phyloP scores from a whole-genome alignment of 179 eudicot genomes.

The Spinacia oleracea region DNA sequence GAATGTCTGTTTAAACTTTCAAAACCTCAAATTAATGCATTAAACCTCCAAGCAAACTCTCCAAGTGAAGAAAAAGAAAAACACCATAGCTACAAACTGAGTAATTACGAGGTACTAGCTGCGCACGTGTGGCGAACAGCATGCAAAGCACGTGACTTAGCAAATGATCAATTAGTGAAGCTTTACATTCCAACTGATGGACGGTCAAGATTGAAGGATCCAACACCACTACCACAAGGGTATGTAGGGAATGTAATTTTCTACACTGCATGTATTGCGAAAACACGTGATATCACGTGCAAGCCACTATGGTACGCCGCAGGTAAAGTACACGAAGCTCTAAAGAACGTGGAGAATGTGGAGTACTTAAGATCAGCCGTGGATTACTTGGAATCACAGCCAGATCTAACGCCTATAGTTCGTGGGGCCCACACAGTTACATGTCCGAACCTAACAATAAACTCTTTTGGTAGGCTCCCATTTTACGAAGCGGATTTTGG shows the following conservation, averaged over 20 bases:
- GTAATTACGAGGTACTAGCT: conserved; percentile 39
- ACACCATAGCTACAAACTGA: conserved; percentile 26
- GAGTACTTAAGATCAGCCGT: conserved; percentile 24
- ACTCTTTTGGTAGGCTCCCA: conserved; percentile 44
- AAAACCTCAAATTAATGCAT: conserved; percentile 30
- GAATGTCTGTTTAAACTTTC: conserved; percentile 11
- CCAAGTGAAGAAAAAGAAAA: conserved; percentile 7
- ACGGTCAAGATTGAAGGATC: conserved; percentile 36
- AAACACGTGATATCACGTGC: conserved; percentile 31
- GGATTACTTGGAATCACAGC: conserved; percentile 43
- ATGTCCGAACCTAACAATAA: conserved; percentile 48
- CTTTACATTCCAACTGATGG: conserved; percentile 47
- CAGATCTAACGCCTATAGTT: conserved; percentile 30
- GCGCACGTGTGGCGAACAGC: conserved; percentile 43
- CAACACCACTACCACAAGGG: conserved; percentile 36
- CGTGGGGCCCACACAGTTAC: conserved; percentile 34
- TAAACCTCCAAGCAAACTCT: conserved; percentile 24
- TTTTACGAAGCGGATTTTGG: conserved; percentile 48
- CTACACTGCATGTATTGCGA: conserved; percentile 32
- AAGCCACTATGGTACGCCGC: conserved; percentile 36
- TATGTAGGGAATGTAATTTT: conserved; percentile 47
- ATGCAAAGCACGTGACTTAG: conserved; percentile 45
- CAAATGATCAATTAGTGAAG: conserved; percentile 41
- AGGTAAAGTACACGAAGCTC: conserved; percentile 35
- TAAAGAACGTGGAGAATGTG: conserved; percentile 28